These are phyloP conservation scores for Schizopora paradoxa DNA, from an alignment of 1,284 basidiomycete species.

Conservation along the genomic window DNA sequence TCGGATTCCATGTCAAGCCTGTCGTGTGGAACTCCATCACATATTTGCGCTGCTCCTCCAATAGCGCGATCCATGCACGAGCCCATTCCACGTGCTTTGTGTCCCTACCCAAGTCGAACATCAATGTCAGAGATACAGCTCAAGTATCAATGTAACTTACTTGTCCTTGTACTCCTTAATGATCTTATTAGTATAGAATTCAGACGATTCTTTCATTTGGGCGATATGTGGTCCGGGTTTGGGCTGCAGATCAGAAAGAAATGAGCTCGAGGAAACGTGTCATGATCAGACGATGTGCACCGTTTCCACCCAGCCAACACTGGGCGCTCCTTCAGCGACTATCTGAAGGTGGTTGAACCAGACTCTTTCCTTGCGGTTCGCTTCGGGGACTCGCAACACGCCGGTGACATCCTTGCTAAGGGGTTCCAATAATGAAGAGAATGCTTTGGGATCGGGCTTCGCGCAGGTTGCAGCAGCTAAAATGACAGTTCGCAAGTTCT, in stretches of 20 bases:
- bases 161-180: constrained; percentile 93
- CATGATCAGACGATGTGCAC: constrained; percentile 41
- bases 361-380: constrained; percentile 75
- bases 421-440: constrained; percentile 64
- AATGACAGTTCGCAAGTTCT: constrained; percentile 66
- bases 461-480: constrained; percentile 67
- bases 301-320: constrained; percentile 89
- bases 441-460: constrained; percentile 66
- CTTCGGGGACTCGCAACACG: constrained; percentile 78
- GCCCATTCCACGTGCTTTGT: constrained; percentile 90
- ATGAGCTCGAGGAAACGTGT: constrained; percentile 7
- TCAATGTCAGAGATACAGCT: constrained; percentile 7
- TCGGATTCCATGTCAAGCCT: constrained; percentile 87
- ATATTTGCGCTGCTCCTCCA: constrained; percentile 82
- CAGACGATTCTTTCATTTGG: constrained; percentile 84
- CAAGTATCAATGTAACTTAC: constrained; percentile 47
- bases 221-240: constrained; percentile 83
- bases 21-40: constrained; percentile 85
- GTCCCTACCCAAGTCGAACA: constrained; percentile 51
- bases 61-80: constrained; percentile 60
- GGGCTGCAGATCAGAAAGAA: constrained; percentile 45
- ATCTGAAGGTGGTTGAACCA: constrained; percentile 81
- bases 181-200: constrained; percentile 89
- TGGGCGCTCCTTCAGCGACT: constrained; percentile 78
- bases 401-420: constrained; percentile 73